A percentile compares a stretch with the other conserved stretches of the same genome.
Evolutionary conservation across 106 monocot genomes (phyloP).

Genomic region (Platanthera guangdongensis): DNA sequence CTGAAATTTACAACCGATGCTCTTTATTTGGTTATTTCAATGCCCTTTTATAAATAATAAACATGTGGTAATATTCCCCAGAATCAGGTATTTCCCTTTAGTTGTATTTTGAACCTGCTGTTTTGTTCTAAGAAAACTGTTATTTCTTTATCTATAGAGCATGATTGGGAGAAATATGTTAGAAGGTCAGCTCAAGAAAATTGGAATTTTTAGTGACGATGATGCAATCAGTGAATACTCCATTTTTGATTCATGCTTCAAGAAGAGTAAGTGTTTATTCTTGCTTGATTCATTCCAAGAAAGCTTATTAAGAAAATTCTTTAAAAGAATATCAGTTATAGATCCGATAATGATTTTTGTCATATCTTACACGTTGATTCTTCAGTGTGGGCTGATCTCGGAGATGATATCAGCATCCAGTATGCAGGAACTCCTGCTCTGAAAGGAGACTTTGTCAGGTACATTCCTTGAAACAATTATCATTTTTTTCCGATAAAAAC

Average conservation of each 20-base stretch:
- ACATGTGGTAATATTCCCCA: not conserved
- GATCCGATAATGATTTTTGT: not conserved
- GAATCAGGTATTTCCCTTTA: not conserved
- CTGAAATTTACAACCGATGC: not conserved
- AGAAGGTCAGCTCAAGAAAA: constrained; percentile 62
- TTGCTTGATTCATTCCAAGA: not conserved
- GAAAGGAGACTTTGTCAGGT: constrained; percentile 99
- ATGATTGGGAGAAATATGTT: constrained; percentile 88
- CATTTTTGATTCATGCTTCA: constrained; percentile 74
- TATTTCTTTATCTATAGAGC: constrained; percentile 39
- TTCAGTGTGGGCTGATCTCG: constrained; percentile 99
- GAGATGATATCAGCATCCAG: constrained; percentile 96
- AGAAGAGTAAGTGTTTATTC: constrained; percentile 60
- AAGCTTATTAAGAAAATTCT: not conserved
- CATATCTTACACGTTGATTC: not conserved
- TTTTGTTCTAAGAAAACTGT: not conserved
- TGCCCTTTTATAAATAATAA: not conserved
- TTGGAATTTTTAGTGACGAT: constrained; percentile 47
- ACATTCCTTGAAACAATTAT: constrained; percentile 10
- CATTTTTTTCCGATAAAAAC: not conserved
- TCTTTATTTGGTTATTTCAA: not conserved
- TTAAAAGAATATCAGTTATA: not conserved
- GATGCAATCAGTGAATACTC: constrained; percentile 45
- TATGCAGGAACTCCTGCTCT: constrained; percentile 96
- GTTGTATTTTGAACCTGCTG: not conserved